phyloP scores from a whole-genome alignment of 177 flowering plant genomes.

The Vitis hybrid region DNA sequence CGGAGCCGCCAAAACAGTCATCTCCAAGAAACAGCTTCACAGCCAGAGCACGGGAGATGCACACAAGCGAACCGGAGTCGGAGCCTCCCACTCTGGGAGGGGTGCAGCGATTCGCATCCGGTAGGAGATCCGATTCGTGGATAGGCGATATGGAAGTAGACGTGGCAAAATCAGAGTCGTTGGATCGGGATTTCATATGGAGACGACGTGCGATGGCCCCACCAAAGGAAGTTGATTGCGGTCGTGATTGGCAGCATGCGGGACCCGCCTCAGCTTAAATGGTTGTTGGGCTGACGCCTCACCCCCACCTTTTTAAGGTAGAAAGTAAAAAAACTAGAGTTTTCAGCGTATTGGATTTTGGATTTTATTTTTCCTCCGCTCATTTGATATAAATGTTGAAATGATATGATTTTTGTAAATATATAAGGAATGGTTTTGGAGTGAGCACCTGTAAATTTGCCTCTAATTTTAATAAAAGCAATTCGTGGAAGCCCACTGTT shows the following conservation, averaged over 20 bases:
- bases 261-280: constrained; percentile 23
- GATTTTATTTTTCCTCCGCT: background rate
- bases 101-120: constrained; percentile 59
- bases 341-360: constrained; percentile 3
- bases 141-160: constrained; percentile 18
- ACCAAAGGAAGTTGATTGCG: constrained; percentile 8
- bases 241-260: constrained; percentile 23
- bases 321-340: constrained; percentile 1
- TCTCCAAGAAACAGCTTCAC: constrained; percentile 13
- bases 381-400: background rate
- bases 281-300: constrained; percentile 17
- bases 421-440: constrained; percentile 3
- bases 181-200: constrained; percentile 8
- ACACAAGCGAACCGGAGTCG: background rate
- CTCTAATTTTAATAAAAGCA: background rate
- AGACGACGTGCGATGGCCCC: constrained; percentile 19
- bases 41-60: background rate
- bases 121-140: constrained; percentile 48
- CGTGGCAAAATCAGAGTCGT: constrained; percentile 18
- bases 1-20: background rate
- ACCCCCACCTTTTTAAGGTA: background rate
- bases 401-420: constrained; percentile 7
- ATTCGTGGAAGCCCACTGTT: too few relatives aligned
- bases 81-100: constrained; percentile 42
- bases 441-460: constrained; percentile 1